Base-by-base conservation (phyloP, 1,284 basidiomycete species). In the Wolfiporia cocos region DNA sequence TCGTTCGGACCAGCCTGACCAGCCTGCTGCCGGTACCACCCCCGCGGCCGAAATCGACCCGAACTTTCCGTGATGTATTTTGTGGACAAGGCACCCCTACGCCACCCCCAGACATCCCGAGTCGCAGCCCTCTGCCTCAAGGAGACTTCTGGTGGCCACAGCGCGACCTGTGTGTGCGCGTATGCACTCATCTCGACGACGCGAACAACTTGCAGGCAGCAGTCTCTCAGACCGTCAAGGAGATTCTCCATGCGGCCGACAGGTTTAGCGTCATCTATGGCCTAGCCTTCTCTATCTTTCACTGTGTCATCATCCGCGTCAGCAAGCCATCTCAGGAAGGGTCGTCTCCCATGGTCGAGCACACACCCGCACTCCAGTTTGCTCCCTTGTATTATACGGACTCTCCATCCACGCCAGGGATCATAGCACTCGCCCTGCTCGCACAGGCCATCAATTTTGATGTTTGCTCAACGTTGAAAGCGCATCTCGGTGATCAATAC, bases 151-250 rank as follows among this genome's bases (percentile, higher is more conserved):
- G 42, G 21, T 55, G 51, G 53, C 30, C 51, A 5, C 34, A 34
- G 12, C 21, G 36, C 5, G 26, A 48, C 21, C 28, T 55, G 15
- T 52, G 50, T 24, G 18, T 37, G n/a, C n/a, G 33, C 4, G 39
- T 52, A 26, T 34, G 44, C 5, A 52, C 52, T 2, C 52, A 55
- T 40, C 53, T 57, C 17, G 46, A 54, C 29, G 46, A 57, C 38
- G 50, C 54, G 37, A 36, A n/a, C 34, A 17, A 49, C 41, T 34
- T 40, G 19, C 46, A 48, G 30, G 49, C 46, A 22, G 35, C 39
- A 4, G 37, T 51, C 11, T 34, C 44, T 5, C 33, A 45, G 9
- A 35, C 55, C 10, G 48, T 46, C 15, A 44, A 47, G 24, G 9
- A 39, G 14, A 46, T 43, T 19, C 15, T 53, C 11, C 14, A 14